Conservation (phyloP, 129 eudicot species). For the Escallonia rubra region DNA sequence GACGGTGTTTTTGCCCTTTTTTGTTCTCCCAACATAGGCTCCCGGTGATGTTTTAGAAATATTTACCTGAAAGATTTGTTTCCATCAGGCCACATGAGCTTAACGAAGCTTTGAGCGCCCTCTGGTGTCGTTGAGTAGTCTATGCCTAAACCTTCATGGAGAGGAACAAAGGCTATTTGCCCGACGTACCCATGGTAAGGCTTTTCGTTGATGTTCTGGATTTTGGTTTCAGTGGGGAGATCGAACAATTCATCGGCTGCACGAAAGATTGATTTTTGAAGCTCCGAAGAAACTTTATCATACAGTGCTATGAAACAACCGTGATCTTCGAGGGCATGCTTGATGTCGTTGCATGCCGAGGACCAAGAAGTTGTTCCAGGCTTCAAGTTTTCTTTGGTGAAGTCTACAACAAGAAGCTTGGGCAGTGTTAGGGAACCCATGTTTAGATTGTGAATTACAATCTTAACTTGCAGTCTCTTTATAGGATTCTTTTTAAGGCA, state of each 20-base stretch:
- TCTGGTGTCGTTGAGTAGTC: slow-evolving; percentile 40
- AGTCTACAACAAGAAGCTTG: slow-evolving; percentile 46
- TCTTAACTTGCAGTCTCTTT: neutral
- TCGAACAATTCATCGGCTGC: slow-evolving; percentile 58
- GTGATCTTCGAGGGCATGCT: slow-evolving; percentile 51
- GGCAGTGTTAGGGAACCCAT: slow-evolving; percentile 52
- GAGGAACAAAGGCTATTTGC: slow-evolving; percentile 45
- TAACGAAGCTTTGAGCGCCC: slow-evolving; percentile 39
- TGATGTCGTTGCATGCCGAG: slow-evolving; percentile 41
- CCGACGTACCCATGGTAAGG: slow-evolving; percentile 70
- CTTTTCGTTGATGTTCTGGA: slow-evolving; percentile 44
- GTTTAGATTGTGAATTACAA: neutral
- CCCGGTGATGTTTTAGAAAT: no score
- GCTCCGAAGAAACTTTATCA: slow-evolving; percentile 46
- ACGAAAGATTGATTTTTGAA: slow-evolving; percentile 39
- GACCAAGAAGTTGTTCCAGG: slow-evolving; percentile 38
- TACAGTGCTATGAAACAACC: slow-evolving; percentile 63
- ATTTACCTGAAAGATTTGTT: slow-evolving; percentile 46
- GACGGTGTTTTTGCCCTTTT: no score
- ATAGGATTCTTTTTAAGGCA: neutral
- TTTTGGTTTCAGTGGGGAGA: slow-evolving; percentile 48
- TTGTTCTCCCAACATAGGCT: no score
- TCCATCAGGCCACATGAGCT: slow-evolving; percentile 68
- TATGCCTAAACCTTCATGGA: slow-evolving; percentile 59
- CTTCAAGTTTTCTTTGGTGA: slow-evolving; percentile 38